Base-by-base conservation (phyloP, 176 grass and related monocot species). In the Alopecurus myosuroides region DNA sequence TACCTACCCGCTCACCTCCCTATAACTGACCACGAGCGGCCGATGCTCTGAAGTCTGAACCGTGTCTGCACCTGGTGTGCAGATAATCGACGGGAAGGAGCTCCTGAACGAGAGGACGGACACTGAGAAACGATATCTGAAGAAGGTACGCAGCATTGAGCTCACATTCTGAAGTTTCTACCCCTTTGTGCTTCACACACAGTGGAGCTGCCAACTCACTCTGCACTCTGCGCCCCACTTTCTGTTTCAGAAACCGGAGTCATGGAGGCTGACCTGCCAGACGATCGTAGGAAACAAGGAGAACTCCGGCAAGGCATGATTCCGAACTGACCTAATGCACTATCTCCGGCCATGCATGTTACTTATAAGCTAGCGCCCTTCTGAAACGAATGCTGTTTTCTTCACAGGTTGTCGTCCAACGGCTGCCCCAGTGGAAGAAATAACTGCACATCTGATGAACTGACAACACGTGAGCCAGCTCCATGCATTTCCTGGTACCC, bases 251-350 rank as follows among this genome's bases (percentile, higher is more conserved):
- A 98, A 98, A 86, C 93, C 96, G 9, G 93, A 94, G 63, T 95
- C 96, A 46, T 98, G 96, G 96, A 90, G 96, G 76, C 89, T 98
- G 26, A 88, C 96, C 55, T 98, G 96, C 76, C 96, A 98, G 91
- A 98, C 89, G 33, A 98, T 98, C 85, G 91, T 98, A 29, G 93
- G 96, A 34, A 92, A 94, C 69, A 95, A 95, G 88, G 96, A 98
- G 70, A 98, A 98, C 51, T 91, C 87, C 72, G 96, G 96, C 89
- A 95, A 98, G 93, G 91, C 89, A 90, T 45, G 77, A 10, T 50
- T 58, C 35, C 35, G 2, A n/a, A n/a, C 41, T 50, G 3, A 6
- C 35, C 39, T 42, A 52, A 2, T 0, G 29, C 23, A 8, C 37
- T 45, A 12, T 25, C 41, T 5, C 13, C 3, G 13, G 2, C 39